Percentiles rank a stretch among this genome's conserved stretches.
Evolutionary conservation across 208 protist species (phyloP).

Genomic region (Porcisia hertigi): DNA sequence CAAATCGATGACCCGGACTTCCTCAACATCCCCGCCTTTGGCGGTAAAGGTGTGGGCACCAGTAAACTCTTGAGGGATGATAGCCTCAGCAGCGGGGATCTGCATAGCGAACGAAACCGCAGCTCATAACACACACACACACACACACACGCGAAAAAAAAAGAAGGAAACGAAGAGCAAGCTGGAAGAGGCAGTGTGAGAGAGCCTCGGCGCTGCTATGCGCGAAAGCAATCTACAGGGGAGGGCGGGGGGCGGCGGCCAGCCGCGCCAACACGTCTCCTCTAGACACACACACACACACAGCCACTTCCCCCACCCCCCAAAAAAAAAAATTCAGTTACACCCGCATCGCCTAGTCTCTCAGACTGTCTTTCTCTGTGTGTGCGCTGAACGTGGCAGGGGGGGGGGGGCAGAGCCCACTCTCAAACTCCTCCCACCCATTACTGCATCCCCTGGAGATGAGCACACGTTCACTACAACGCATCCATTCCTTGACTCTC

Average conservation of each 20-base stretch:
- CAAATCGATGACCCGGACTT: conserved; percentile 85
- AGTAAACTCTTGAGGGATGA: conserved; percentile 68
- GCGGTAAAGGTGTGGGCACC: conserved; percentile 61
- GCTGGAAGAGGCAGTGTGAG: no score
- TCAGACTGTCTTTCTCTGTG: no score
- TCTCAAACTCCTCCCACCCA: background rate
- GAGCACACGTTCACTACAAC: background rate
- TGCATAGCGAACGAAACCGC: conserved; percentile 22
- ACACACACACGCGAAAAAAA: background rate
- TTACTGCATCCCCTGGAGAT: background rate
- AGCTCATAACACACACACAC: conserved; percentile 2
- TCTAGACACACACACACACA: no score
- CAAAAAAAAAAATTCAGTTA: no score
- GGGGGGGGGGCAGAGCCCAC: background rate
- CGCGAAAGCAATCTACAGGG: no score
- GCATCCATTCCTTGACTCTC: background rate
- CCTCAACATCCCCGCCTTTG: conserved; percentile 65
- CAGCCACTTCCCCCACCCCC: no score
- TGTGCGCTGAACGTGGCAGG: no score
- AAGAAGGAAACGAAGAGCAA: background rate
- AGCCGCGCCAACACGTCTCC: no score
- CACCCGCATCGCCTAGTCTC: no score
- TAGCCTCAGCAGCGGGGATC: conserved; percentile 22
- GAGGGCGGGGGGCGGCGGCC: no score
- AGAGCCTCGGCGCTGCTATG: no score